Conservation (phyloP, 1,284 basidiomycete species). For the Melampsora larici-populina region DNA sequence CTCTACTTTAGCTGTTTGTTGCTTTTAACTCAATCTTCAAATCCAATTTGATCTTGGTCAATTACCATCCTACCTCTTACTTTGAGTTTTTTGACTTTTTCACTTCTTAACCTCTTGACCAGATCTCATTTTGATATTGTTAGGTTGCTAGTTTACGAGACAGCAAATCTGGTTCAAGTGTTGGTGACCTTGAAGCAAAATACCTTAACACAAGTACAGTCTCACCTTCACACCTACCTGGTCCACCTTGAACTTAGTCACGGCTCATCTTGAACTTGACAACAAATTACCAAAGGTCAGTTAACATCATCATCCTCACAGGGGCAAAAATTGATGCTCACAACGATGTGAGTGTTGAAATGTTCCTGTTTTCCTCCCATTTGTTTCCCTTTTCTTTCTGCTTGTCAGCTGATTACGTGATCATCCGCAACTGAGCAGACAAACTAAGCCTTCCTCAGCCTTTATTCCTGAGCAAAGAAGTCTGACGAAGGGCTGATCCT, state of each 20-base stretch:
- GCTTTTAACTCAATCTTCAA: background rate
- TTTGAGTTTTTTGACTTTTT: conserved; percentile 18
- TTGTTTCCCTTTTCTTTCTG: too few relatives aligned
- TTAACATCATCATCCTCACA: background rate
- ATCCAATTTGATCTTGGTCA: background rate
- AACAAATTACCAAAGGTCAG: conserved; percentile 85
- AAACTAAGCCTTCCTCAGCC: too few relatives aligned
- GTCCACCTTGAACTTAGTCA: conserved; percentile 83
- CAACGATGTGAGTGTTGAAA: too few relatives aligned
- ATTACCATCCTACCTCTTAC: background rate
- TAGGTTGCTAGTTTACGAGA: conserved; percentile 50
- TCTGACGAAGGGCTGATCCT: too few relatives aligned
- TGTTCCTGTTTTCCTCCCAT: too few relatives aligned
- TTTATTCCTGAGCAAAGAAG: too few relatives aligned
- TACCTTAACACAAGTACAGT: conserved; percentile 53
- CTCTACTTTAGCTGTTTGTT: conserved; percentile 36
- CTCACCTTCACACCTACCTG: conserved; percentile 62
- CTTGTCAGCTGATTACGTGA: too few relatives aligned
- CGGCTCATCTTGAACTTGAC: conserved; percentile 88
- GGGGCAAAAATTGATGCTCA: too few relatives aligned
- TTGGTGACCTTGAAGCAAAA: conserved; percentile 54
- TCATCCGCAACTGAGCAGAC: too few relatives aligned
- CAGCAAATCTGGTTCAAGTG: conserved; percentile 52
- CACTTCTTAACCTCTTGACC: conserved; percentile 4
- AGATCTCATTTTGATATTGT: background rate